Evolutionary conservation across 1,139 yeast genomes (phyloP), one percentile per base, ranked within the genome.

Genomic region (Scheffersomyces stambukii): DNA sequence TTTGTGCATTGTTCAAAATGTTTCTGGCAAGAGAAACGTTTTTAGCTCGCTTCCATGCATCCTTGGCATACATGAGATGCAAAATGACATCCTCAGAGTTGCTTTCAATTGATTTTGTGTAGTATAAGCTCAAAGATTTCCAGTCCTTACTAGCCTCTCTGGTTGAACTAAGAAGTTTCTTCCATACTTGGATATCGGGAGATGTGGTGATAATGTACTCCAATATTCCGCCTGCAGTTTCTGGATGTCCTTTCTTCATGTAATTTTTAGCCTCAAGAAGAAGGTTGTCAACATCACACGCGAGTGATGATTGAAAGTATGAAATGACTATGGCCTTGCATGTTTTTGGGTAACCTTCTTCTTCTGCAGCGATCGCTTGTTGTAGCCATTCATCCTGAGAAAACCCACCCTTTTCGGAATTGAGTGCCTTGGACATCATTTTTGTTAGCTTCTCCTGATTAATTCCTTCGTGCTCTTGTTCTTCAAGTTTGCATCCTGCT

Each of bases 21-120:
- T 48, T 45, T 32, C 81, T 60, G 0, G 95, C 84, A 2, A 61
- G 66, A 0, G 46, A 52, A 1, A 69, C 45, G 42, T 82, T 77
- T 1, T 64, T 57, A 2, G 50, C 62, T 21, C 60, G 31, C 15
- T 58, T 56, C 78, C 86, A 76, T 34, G 68, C 61, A 43, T 83
- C 93, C 38, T 79, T 78, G 0, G 94, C 83, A 48, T 74, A 84
- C 77, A 81, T 73, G 31, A 86, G 54, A 57, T 77, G 68, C 31
- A 86, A 64, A 4, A 70, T 45, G 18, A 72, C 75, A 13, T 58
- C 52, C 1, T 56, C 43, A 0, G 83, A 80, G 32, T 80, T 66
- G 1, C 62, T 48, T 1, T 48, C 42, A 2, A 70, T 66, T 21
- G 81, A 74, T 53, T 58, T 57, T 21, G 75, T 75, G 44, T 81